Base-by-base conservation (phyloP, 306 rosid genomes). In the Hippophae gyantsensis region DNA sequence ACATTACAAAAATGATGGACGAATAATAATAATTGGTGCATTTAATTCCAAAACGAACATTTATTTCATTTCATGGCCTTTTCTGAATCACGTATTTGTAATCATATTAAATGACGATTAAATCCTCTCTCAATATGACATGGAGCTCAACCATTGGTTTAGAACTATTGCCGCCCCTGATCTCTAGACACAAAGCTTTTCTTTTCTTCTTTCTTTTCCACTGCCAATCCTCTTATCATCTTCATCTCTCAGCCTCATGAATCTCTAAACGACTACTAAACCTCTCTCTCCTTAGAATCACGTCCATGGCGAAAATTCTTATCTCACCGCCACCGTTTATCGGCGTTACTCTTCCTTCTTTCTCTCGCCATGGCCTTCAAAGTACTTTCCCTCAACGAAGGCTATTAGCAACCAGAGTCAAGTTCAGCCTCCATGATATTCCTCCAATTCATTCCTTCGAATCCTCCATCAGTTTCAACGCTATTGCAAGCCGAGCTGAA, bases 271-370 rank as follows among this genome's bases (percentile, higher is more conserved):
- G 53, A 2, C n/a, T 12, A 32, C 12, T 14, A 6, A 12, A 27
- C 66, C 23, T 52, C 51, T 44, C 46, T 7, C 0, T 40, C 23
- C 10, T 10, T 45, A 32, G 2, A 40, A 7, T 32, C 4, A 4
- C 81, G 62, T 62, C 85, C 81, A 92, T 92, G 99, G 96, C 99
- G 73, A 87, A 80, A 64, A 78, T 76, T 47, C 79, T 87, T 3
- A 76, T 92, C 66, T 87, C 93, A 11, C 82, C 90, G 18, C 79
- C 92, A 10, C 74, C 87, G 7, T 88, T 88, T 78, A 27, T 77
- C 46, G 95, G 95, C 52, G 66, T 83, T 0, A 71, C 93, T 10
- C 78, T 87, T 9, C 86, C 86, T 45, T 79, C 84, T 3, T 68
- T 83, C 65, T 72, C 77, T 26, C 84, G 85, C 81, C 86, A 44